These are phyloP conservation scores for Xylariaceae sp. DNA, from an alignment of 2,329 filamentous ascomycete genomes.

Conservation along the genomic window DNA sequence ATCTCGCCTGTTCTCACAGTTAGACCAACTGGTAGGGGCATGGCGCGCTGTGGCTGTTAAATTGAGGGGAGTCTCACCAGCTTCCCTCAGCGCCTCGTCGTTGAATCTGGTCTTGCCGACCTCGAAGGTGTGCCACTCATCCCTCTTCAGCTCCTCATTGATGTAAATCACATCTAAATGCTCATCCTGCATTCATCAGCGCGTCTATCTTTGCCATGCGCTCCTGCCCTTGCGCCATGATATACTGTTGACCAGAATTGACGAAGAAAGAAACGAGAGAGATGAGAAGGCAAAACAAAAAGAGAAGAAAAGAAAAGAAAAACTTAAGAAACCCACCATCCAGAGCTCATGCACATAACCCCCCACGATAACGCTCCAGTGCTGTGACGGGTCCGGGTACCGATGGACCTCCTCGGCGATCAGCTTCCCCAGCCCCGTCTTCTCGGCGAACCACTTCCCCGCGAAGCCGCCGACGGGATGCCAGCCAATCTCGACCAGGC, in stretches of 20 bases:
- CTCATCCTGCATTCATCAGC: too few species aligned
- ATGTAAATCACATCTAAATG: conserved; percentile 13
- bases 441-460: conserved; percentile 10
- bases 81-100: conserved; percentile 12
- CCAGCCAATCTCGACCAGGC: conserved; percentile 11
- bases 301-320: too few species aligned
- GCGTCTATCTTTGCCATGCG: too few species aligned
- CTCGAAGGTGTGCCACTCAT: conserved; percentile 11
- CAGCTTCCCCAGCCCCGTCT: conserved; percentile 10
- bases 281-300: too few species aligned
- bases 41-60: neutral
- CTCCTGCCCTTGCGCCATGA: conserved; percentile 5
- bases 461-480: conserved; percentile 13
- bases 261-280: conserved; percentile 6
- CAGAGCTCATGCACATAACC: too few species aligned
- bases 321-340: too few species aligned
- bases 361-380: conserved; percentile 13
- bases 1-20: conserved; percentile 9
- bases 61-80: conserved; percentile 7
- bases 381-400: conserved; percentile 14
- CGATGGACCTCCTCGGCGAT: conserved; percentile 10
- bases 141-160: conserved; percentile 5
- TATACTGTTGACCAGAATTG: conserved; percentile 1
- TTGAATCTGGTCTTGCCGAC: conserved; percentile 13
- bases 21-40: neutral